Evolutionary conservation across 2,329 filamentous ascomycete genomes (phyloP), one percentile per base, ranked within the genome.

Genomic region (Botryosphaeria dothidea): DNA sequence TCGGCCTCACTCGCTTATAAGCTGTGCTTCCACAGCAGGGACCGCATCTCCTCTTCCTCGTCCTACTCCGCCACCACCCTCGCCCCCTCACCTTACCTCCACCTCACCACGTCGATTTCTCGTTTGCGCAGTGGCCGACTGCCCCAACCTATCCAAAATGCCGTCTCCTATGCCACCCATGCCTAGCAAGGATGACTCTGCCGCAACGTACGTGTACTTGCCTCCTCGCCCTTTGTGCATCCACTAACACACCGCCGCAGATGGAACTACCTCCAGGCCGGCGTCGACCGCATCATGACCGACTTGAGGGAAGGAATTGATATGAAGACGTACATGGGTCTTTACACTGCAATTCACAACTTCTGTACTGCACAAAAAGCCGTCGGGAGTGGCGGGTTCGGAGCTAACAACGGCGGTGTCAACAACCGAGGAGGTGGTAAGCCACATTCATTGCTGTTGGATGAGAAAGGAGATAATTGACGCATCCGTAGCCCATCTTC

Each of bases 301-400:
- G 91, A 96, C 74, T 85, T 98, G 29, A 91, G 94, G 73, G 90
- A 92, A 69, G 95, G 95, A 67, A 91, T 99, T 80, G 93, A 97
- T 74, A 93, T 98, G 89, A 88, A 90, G 72, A 94, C 92, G 84
- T 98, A 98, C 80, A 97, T 98, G 94, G 92, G 92, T 65, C 88
- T 97, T 67, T 98, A 98, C 81, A 97, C 94, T 62, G 93, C 93
- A 67, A 95, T 99, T 57, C 95, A 99, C 82, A 97, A 99, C 82
- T 99, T 99, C 79, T 99, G 95, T 79, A 99, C 95, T 65, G 97
- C 95, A 25, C 95, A 98, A 78, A 98, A 98, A 78, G 92, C 92
- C 1, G 88, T 93, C 49, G 86, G 87, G n/a, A 83, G 86, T 61
- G 80, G 79, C 15, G 76, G 74, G 25, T 79, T 74, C 69, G 75